Base-by-base conservation (phyloP, 345 rosid genomes). In the Draba incana region DNA sequence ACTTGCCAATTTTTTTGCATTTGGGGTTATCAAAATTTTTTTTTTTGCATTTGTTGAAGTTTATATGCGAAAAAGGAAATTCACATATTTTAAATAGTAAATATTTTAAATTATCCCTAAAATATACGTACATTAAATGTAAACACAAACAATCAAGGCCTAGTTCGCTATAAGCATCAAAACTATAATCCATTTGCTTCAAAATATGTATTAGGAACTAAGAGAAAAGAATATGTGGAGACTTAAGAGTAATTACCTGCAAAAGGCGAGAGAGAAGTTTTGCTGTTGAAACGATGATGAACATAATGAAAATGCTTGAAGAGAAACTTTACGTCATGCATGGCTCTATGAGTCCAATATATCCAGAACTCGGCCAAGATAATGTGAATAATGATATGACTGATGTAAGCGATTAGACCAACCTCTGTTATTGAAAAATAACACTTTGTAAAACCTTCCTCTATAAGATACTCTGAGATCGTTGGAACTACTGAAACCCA, bases 211-310 rank as follows among this genome's bases (percentile, higher is more conserved):
- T 35, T 35, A 35, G 10, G 6, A 33, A 33, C 39, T 35, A 35
- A 6, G 2, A 14, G 10, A 45, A 15, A 15, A 15, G 10, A 45
- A 45, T 6, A 15, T 15, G 27, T 57, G 23, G 14, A 57, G 30
- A 37, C 4, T 30, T 1, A 38, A 46, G 10, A 42, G 1, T 10
- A 24, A 15, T 24, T 64, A 53, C 70, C 51, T 25, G 61, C 70
- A 41, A 66, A 53, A 28, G 70, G 70, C 24, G 70, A 66, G 27
- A 66, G 42, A 3, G 60, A 39, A 41, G 48, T 52, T 27, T 39
- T 28, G 30, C 4, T 28, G 31, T 52, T 31, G 41, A 42, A 66
- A 10, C 51, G 51, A 52, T 53, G 70, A 28, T 66, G 61, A 52
- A 53, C 52, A 2, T 8, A 8, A 28, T 66, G 61, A 43, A 64